Evolutionary conservation across 140 eudicot genomes (phyloP).

Genomic region (Eryngium alpinum): DNA sequence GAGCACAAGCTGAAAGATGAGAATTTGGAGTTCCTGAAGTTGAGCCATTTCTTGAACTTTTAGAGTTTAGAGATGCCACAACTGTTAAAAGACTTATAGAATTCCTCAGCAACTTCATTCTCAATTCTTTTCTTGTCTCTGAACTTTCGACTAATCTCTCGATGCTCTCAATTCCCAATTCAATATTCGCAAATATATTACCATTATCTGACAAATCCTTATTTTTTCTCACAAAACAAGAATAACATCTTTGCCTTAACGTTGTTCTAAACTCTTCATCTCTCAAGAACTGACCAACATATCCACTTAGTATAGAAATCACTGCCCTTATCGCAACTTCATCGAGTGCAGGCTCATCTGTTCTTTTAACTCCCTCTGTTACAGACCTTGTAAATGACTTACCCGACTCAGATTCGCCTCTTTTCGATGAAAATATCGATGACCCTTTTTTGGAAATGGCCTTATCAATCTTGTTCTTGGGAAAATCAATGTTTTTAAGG

Average conservation of each 20-base stretch:
- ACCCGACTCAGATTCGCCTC: slow-evolving; percentile 31
- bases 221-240: slow-evolving; percentile 32
- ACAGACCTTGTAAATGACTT: slow-evolving; percentile 10
- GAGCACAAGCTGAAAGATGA: slow-evolving; percentile 63
- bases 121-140: slow-evolving; percentile 40
- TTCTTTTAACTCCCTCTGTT: not conserved
- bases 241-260: slow-evolving; percentile 36
- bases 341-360: slow-evolving; percentile 60
- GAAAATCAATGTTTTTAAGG: slow-evolving; percentile 39
- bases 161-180: slow-evolving; percentile 57
- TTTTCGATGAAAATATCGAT: slow-evolving; percentile 25
- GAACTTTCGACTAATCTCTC: slow-evolving; percentile 50
- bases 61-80: slow-evolving; percentile 45
- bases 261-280: slow-evolving; percentile 36
- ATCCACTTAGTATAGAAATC: slow-evolving; percentile 58
- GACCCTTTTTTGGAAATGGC: slow-evolving; percentile 28
- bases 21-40: slow-evolving; percentile 46
- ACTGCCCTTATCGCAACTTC: slow-evolving; percentile 55
- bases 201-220: slow-evolving; percentile 28
- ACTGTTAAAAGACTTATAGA: slow-evolving; percentile 49
- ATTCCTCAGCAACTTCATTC: slow-evolving; percentile 34
- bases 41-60: slow-evolving; percentile 33
- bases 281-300: slow-evolving; percentile 44
- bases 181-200: slow-evolving; percentile 37
- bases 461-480: slow-evolving; percentile 22